Percentiles rank a stretch among this genome's conserved stretches.
Evolutionary conservation across 805 yeast genomes (phyloP).

Genomic region (Pichia pseudocactophila): DNA sequence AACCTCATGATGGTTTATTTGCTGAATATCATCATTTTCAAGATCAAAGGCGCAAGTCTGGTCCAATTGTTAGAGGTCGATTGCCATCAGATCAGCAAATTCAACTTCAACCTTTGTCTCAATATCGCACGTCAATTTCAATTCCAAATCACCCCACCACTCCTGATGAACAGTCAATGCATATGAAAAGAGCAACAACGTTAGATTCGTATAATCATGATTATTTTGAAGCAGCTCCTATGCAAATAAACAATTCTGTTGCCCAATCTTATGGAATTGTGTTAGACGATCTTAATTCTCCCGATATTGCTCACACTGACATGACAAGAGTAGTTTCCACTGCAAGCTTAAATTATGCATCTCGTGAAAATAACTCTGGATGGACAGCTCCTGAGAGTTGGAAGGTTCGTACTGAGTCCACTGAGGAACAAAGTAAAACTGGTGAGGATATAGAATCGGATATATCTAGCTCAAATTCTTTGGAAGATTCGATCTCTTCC

Average conservation of each 20-base stretch:
- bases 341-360: constrained; percentile 11
- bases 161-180: neutral
- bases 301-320: constrained; percentile 13
- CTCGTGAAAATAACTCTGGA: constrained; percentile 9
- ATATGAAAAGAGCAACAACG: neutral
- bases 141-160: neutral
- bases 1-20: neutral
- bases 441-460: neutral
- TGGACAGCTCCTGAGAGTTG: constrained; percentile 58
- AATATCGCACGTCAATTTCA: constrained; percentile 2
- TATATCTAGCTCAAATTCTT: neutral
- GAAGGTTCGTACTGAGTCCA: constrained; percentile 38
- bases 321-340: constrained; percentile 21
- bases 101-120: constrained; percentile 4
- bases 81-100: neutral
- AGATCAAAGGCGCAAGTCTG: neutral
- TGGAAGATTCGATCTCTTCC: neutral
- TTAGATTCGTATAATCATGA: neutral
- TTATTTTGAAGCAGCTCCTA: constrained; percentile 9
- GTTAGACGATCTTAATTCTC: constrained; percentile 17
- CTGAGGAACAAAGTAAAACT: constrained; percentile 4
- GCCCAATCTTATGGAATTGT: constrained; percentile 18
- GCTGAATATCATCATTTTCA: neutral
- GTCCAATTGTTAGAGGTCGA: neutral
- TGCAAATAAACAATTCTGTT: constrained; percentile 10